Conservation (phyloP, 2,329 filamentous ascomycete species). For the Metarhizium guizhouense region DNA sequence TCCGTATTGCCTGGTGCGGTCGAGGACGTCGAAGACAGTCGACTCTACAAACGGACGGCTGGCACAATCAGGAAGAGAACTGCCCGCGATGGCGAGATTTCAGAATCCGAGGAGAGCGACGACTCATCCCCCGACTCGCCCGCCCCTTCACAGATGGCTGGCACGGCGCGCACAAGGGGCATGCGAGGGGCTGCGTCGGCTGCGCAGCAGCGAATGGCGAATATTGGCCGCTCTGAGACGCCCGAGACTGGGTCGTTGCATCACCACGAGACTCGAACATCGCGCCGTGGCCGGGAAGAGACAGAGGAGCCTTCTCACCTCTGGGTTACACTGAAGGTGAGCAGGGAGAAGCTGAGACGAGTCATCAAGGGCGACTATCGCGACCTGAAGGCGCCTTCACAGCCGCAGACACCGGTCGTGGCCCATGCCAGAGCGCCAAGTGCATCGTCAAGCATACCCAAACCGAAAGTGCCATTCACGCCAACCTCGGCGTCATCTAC, state of each 20-base stretch:
- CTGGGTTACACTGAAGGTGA: slow-evolving; percentile 67
- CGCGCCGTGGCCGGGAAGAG: slow-evolving; percentile 62
- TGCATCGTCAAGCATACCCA: slow-evolving; percentile 17
- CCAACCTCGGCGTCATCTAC: slow-evolving; percentile 25
- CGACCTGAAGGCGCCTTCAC: slow-evolving; percentile 26
- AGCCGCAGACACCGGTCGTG: slow-evolving; percentile 24
- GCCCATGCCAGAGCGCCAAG: slow-evolving; percentile 23
- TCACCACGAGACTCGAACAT: slow-evolving; percentile 64
- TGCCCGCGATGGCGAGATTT: slow-evolving; percentile 56
- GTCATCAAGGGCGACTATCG: slow-evolving; percentile 47
- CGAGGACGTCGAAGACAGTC: slow-evolving; percentile 69
- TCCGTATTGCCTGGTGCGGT: slow-evolving; percentile 86
- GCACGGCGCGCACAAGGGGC: slow-evolving; percentile 76
- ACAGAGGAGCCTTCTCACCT: slow-evolving; percentile 65
- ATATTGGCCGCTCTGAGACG: slow-evolving; percentile 75
- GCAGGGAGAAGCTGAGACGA: slow-evolving; percentile 61
- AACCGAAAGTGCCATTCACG: slow-evolving; percentile 26
- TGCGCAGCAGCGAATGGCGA: slow-evolving; percentile 80
- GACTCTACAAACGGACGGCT: slow-evolving; percentile 72
- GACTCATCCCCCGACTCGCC: slow-evolving; percentile 84
- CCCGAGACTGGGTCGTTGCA: slow-evolving; percentile 61
- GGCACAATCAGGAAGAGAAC: slow-evolving; percentile 50
- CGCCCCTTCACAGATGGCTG: slow-evolving; percentile 61
- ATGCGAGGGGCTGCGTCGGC: slow-evolving; percentile 83
- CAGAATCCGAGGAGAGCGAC: slow-evolving; percentile 87